phyloP scores from a whole-genome alignment of 257 asterid species.

The Solanum gracilifrons region DNA sequence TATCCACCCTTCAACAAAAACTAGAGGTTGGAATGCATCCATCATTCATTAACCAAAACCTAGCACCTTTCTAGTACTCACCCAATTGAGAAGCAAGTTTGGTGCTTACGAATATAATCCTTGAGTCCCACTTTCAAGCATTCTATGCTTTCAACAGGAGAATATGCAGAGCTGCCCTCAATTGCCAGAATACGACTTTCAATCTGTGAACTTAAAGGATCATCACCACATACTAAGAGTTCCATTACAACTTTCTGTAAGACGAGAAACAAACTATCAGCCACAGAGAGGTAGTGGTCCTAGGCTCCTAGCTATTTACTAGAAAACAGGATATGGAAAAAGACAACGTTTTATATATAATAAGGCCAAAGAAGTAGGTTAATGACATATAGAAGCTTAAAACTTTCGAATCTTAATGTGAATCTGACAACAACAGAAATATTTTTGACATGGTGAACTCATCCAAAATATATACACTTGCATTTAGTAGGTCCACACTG shows the following conservation, averaged over 20 bases:
- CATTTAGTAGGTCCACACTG: not conserved
- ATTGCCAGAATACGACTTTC: slow-evolving; percentile 26
- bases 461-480: not conserved
- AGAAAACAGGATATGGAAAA: not conserved
- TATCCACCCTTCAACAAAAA: not conserved
- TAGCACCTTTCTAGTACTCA: slow-evolving; percentile 15
- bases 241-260: slow-evolving; percentile 73
- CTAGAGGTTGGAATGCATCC: not conserved
- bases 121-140: slow-evolving; percentile 53
- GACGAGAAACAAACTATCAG: slow-evolving; percentile 7
- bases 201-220: slow-evolving; percentile 18
- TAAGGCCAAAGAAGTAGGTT: not conserved
- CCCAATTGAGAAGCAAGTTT: slow-evolving; percentile 51
- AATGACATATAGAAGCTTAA: not conserved
- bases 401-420: not conserved
- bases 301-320: not conserved
- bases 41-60: not conserved
- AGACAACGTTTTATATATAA: not conserved
- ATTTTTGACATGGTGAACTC: not conserved
- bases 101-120: slow-evolving; percentile 58
- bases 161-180: slow-evolving; percentile 27
- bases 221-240: slow-evolving; percentile 40
- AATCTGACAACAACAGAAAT: not conserved
- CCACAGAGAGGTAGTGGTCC: slow-evolving; percentile 11
- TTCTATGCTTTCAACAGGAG: slow-evolving; percentile 33